A percentile compares a stretch with the other conserved stretches of the same genome.
Conservation (phyloP, 345 rosid genomes). For the sweet orange (Citrus sinensis) region DVS_A1.0 CM039168.1:30382501-30383000, state of each 20-base stretch:
- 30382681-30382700: constrained; percentile 55
- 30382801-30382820: constrained; percentile 53
- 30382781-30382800: constrained; percentile 69
- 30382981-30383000: background rate
- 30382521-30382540: constrained; percentile 65
- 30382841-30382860: constrained; percentile 58
- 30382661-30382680: constrained; percentile 57
- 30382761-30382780: constrained; percentile 64
- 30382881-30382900: constrained; percentile 47
- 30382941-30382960: background rate
- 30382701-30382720: constrained; percentile 59
- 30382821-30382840: constrained; percentile 55
- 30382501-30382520: constrained; percentile 72
- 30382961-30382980: background rate
- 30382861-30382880: constrained; percentile 50
- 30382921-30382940: constrained; percentile 33
- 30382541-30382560: constrained; percentile 52
- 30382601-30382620: constrained; percentile 51
- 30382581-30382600: constrained; percentile 53
- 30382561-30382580: constrained; percentile 36
- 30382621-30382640: constrained; percentile 77
- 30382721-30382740: constrained; percentile 64
- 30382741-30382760: constrained; percentile 36
- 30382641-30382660: constrained; percentile 76
- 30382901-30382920: constrained; percentile 78